phyloP scores from a whole-genome alignment of 176 grass and related monocot species.

The Eragrostis nindensis region DNA sequence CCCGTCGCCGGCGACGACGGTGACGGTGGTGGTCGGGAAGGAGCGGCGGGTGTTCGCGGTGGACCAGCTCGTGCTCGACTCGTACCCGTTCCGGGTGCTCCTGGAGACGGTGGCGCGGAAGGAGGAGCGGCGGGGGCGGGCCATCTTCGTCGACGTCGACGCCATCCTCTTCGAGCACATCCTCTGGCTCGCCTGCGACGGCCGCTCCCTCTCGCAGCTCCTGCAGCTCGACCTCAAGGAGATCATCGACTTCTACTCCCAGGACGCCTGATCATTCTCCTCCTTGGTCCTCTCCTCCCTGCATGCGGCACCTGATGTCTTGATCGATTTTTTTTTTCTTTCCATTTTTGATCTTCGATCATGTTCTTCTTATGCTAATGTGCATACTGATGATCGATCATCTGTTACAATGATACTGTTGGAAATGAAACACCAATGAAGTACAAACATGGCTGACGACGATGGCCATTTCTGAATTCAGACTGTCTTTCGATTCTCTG shows the following conservation, averaged over 20 bases:
- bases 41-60: conserved; percentile 85
- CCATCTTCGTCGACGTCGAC: conserved; percentile 82
- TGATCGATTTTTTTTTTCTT: neutral
- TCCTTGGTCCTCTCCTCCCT: neutral
- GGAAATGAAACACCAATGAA: neutral
- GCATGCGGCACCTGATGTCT: neutral
- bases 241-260: conserved; percentile 97
- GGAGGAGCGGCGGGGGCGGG: conserved; percentile 33
- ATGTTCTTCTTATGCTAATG: conserved; percentile 7
- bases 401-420: neutral
- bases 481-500: neutral
- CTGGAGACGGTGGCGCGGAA: conserved; percentile 71
- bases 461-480: neutral
- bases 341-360: neutral
- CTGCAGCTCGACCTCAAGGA: conserved; percentile 84
- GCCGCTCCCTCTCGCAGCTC: conserved; percentile 58
- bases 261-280: conserved; percentile 60
- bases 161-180: conserved; percentile 94
- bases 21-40: conserved; percentile 91
- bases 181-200: conserved; percentile 80
- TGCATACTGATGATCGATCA: conserved; percentile 36
- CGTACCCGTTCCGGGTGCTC: conserved; percentile 80
- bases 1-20: conserved; percentile 31
- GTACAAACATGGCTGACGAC: neutral
- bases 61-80: conserved; percentile 83